Evolutionary conservation across 176 grass and related monocot species (phyloP).

Genomic region (Otatea glauca): DNA sequence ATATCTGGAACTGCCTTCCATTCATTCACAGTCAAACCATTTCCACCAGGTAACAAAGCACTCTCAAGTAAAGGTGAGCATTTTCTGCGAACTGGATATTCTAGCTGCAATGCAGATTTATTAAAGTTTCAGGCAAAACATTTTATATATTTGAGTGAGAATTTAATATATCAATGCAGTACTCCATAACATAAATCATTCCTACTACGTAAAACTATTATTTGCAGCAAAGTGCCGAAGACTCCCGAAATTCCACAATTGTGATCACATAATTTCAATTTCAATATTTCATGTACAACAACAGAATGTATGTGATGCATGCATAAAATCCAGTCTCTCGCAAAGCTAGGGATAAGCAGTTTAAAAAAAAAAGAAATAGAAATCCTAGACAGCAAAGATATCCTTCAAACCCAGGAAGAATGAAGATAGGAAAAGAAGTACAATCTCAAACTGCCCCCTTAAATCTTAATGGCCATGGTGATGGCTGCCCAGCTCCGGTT

Average conservation of each 20-base stretch:
- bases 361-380: not conserved
- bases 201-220: not conserved
- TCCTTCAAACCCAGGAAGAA: not conserved
- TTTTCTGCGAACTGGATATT: conserved; percentile 32
- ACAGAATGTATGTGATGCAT: not conserved
- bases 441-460: no score
- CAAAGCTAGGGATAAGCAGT: not conserved
- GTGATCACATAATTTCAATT: not conserved
- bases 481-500: not conserved
- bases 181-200: not conserved
- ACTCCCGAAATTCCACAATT: not conserved
- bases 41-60: conserved; percentile 48
- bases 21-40: conserved; percentile 44
- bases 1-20: conserved; percentile 94
- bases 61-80: conserved; percentile 60
- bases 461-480: no score
- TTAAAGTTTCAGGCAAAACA: not conserved
- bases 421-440: not conserved
- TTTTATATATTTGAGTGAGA: not conserved
- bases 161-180: not conserved
- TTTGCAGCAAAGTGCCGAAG: not conserved
- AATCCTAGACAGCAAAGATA: not conserved
- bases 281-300: not conserved
- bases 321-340: not conserved
- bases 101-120: conserved; percentile 31